phyloP scores from a whole-genome alignment of 352 stramenopile species.

The Albugo laibachii region DNA sequence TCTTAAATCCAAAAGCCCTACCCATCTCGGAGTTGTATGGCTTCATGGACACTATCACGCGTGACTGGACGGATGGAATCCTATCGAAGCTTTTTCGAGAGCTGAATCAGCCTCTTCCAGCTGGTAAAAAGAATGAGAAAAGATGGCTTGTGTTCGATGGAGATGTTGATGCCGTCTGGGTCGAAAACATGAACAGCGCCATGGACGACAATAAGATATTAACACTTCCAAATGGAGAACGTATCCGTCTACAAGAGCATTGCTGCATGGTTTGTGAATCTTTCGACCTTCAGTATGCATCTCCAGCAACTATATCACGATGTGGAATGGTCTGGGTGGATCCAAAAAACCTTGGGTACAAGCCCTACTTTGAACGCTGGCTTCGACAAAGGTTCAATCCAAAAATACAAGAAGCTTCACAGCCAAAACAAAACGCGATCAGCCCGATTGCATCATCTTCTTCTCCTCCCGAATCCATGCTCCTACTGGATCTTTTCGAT shows the following conservation, averaged over 20 bases:
- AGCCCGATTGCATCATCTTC: background rate
- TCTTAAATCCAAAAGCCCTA: conserved; percentile 89
- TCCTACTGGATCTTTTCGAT: conserved; percentile 81
- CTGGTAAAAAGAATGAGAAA: conserved; percentile 84
- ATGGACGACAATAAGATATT: conserved; percentile 95
- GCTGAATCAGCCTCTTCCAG: conserved; percentile 82
- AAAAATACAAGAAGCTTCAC: background rate
- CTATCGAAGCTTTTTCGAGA: conserved; percentile 89
- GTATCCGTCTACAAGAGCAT: conserved; percentile 84
- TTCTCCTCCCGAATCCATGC: conserved; percentile 21
- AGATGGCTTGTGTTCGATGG: conserved; percentile 92
- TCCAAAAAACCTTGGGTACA: conserved; percentile 89
- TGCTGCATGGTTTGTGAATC: conserved; percentile 91
- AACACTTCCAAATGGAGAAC: conserved; percentile 89
- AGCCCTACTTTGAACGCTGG: conserved; percentile 89
- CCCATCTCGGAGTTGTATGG: conserved; percentile 88
- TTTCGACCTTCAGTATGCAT: conserved; percentile 91
- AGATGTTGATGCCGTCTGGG: conserved; percentile 91
- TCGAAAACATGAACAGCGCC: conserved; percentile 96
- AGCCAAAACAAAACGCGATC: background rate
- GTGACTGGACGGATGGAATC: conserved; percentile 92
- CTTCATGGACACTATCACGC: conserved; percentile 87
- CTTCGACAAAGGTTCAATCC: conserved; percentile 78
- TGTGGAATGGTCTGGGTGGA: conserved; percentile 96
- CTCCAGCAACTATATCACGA: conserved; percentile 85